Evolutionary conservation across 768 basidiomycete species (phyloP).

Genomic region (Fistulinella prunicolor): DNA sequence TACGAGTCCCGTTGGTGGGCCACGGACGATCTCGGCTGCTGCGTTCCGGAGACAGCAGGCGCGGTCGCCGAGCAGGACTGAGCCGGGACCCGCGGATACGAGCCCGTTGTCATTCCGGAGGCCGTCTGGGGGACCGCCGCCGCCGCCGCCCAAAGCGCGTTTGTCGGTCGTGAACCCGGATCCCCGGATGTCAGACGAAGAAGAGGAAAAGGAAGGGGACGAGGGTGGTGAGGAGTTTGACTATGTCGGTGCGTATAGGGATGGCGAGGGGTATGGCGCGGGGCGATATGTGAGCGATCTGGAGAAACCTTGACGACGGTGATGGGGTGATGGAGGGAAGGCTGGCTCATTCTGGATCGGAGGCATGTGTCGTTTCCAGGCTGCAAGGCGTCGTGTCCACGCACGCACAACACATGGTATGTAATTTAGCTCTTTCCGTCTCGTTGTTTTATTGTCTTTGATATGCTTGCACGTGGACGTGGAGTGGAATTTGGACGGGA

Average conservation of each 20-base stretch:
- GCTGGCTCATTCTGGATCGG: neutral
- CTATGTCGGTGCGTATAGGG: constrained; percentile 54
- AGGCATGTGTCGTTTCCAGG: no score
- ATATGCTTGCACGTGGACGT: no score
- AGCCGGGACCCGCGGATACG: constrained; percentile 38
- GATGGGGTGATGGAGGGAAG: neutral
- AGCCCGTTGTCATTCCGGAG: constrained; percentile 50
- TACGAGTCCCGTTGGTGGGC: constrained; percentile 28
- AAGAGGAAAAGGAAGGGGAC: no score
- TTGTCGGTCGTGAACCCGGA: constrained; percentile 32
- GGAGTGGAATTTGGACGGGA: no score
- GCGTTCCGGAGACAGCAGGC: constrained; percentile 65
- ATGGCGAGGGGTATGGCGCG: constrained; percentile 36
- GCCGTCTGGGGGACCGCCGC: constrained; percentile 27
- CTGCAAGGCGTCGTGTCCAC: no score
- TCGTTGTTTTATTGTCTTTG: no score
- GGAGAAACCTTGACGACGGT: constrained; percentile 23
- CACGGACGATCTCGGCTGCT: constrained; percentile 70
- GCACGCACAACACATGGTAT: no score
- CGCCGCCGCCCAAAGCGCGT: constrained; percentile 6
- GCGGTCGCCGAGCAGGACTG: constrained; percentile 27
- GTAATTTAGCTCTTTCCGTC: no score
- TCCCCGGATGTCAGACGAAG: constrained; percentile 27
- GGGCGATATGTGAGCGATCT: constrained; percentile 49
- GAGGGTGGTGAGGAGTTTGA: constrained; percentile 51